These are phyloP conservation scores for Colletotrichum sp. DNA, from an alignment of 2,329 filamentous ascomycete species.

Conservation along the genomic window DNA sequence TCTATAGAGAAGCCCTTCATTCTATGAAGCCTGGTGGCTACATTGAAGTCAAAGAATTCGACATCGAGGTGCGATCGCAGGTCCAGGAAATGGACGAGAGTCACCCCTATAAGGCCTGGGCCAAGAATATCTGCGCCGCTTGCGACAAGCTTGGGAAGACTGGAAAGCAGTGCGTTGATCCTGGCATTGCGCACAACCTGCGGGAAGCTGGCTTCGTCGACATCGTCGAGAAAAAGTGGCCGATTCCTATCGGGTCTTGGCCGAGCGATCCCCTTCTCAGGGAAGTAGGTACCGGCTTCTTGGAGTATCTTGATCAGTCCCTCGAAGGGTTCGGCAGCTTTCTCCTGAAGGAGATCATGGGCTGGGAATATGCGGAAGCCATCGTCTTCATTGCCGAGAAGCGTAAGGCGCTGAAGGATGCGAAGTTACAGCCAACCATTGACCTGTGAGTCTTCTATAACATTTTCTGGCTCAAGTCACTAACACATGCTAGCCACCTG, in stretches of 20 bases:
- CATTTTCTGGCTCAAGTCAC: too few relatives aligned
- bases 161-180: not conserved
- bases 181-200: not conserved
- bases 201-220: conserved; percentile 23
- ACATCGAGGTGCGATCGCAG: conserved; percentile 21
- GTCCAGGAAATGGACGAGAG: not conserved
- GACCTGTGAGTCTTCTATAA: not conserved
- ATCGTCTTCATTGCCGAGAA: conserved; percentile 25
- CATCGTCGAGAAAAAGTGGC: conserved; percentile 15
- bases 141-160: not conserved
- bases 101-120: not conserved
- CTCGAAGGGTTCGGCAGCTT: conserved; percentile 32
- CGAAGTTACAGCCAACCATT: not conserved
- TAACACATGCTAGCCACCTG: too few relatives aligned
- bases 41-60: conserved; percentile 32
- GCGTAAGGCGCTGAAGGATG: not conserved
- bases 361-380: conserved; percentile 28
- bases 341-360: conserved; percentile 31
- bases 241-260: conserved; percentile 23
- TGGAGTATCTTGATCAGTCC: conserved; percentile 26
- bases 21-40: conserved; percentile 50
- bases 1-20: conserved; percentile 55
- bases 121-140: not conserved
- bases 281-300: conserved; percentile 22
- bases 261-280: conserved; percentile 14